A percentile compares a stretch with the other conserved stretches of the same genome.
phyloP scores from a whole-genome alignment of 495 filamentous ascomycete genomes.

The Cryomyces antarcticus region DNA sequence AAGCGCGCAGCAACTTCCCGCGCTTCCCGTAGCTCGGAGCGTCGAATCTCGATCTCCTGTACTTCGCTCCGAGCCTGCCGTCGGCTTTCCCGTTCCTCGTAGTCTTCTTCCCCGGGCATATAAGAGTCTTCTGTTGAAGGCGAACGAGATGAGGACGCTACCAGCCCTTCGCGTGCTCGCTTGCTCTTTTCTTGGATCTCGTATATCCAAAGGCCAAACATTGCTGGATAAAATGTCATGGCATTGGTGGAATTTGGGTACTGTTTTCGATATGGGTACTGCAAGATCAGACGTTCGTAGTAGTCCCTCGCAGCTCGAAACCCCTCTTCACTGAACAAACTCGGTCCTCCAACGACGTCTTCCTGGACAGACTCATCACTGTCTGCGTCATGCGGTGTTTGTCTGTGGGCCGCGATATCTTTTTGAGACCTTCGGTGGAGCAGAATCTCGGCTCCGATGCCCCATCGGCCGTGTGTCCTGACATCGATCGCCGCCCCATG shows the following conservation, averaged over 20 bases:
- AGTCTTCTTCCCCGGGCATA: neutral
- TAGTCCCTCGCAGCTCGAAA: conserved; percentile 38
- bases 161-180: neutral
- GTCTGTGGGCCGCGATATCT: neutral
- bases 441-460: conserved; percentile 48
- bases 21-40: conserved; percentile 24
- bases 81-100: neutral
- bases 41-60: neutral
- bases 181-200: conserved; percentile 31
- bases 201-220: conserved; percentile 48
- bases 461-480: conserved; percentile 36
- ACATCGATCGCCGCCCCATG: conserved; percentile 32
- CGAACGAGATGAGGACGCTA: neutral
- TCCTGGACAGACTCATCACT: neutral
- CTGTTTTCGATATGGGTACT: conserved; percentile 37
- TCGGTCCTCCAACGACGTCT: neutral
- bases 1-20: conserved; percentile 39
- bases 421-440: conserved; percentile 12
- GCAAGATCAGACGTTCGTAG: conserved; percentile 45
- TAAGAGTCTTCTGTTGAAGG: neutral
- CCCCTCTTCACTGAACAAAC: conserved; percentile 26
- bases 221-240: conserved; percentile 41
- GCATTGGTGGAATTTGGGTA: conserved; percentile 25
- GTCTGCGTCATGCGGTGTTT: no score
- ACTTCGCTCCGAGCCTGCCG: neutral